A percentile compares a stretch with the other conserved stretches of the same genome.
phyloP scores from a whole-genome alignment of 2,329 filamentous ascomycete genomes.

The Scorias spongiosa region DNA sequence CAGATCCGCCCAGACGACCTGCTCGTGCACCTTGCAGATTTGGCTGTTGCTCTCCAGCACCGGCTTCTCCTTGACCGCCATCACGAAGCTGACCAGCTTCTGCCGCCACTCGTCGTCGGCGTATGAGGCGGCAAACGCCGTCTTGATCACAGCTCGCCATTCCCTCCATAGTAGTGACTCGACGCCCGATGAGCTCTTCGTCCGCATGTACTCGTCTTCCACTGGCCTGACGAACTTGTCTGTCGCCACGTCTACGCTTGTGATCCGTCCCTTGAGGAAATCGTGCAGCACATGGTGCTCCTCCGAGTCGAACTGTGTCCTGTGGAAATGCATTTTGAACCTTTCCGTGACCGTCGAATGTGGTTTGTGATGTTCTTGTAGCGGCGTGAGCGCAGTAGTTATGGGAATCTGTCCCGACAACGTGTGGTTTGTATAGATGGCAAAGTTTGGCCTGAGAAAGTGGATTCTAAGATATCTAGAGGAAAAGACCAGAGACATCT shows the following conservation, averaged over 20 bases:
- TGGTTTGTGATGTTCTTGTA: too few relatives aligned
- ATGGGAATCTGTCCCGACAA: too few relatives aligned
- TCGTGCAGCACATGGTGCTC: background rate
- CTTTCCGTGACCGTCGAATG: too few relatives aligned
- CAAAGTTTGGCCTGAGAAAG: too few relatives aligned
- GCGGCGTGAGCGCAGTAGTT: too few relatives aligned
- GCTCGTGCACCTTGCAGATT: constrained; percentile 10
- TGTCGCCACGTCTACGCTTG: background rate
- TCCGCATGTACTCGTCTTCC: constrained; percentile 7
- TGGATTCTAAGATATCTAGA: too few relatives aligned
- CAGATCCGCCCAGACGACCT: constrained; percentile 15
- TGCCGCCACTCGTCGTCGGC: constrained; percentile 6
- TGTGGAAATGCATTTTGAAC: background rate
- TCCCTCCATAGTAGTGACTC: constrained; percentile 8
- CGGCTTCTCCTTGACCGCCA: constrained; percentile 7
- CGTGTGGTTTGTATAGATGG: too few relatives aligned
- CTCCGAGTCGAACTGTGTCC: background rate
- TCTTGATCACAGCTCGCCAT: constrained; percentile 10
- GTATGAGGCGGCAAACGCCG: constrained; percentile 5
- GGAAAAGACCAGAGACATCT: too few relatives aligned
- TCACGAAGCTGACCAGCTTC: constrained; percentile 10
- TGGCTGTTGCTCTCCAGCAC: constrained; percentile 7
- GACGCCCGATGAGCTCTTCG: constrained; percentile 7
- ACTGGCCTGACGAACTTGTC: constrained; percentile 9
- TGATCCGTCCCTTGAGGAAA: background rate